phyloP scores from a whole-genome alignment of 2,329 filamentous ascomycete species.

The Coniella vitis region DNA sequence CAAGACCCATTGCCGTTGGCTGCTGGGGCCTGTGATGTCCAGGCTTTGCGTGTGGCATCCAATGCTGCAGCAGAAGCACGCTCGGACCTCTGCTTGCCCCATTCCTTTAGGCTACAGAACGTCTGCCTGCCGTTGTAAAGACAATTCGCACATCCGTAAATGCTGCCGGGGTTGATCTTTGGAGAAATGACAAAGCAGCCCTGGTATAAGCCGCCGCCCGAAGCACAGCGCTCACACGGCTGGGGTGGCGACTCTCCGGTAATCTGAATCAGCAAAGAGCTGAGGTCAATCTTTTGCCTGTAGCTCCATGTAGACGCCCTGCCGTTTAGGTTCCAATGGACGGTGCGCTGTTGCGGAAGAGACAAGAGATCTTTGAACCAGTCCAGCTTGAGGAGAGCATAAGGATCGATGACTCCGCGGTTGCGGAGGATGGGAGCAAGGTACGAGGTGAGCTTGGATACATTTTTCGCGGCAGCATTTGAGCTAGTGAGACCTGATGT shows the following conservation, averaged over 20 bases:
- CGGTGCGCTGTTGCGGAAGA: neutral
- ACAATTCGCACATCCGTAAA: slow-evolving; percentile 10
- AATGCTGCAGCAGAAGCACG: neutral
- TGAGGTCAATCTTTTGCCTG: neutral
- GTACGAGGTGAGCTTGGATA: neutral
- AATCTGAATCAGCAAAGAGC: slow-evolving; percentile 2
- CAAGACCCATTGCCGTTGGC: neutral
- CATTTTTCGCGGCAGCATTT: neutral
- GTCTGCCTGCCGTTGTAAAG: slow-evolving; percentile 7
- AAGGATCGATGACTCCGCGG: neutral
- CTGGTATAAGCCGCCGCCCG: neutral
- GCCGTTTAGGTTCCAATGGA: slow-evolving; percentile 2
- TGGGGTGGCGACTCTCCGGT: neutral
- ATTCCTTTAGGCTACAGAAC: slow-evolving; percentile 4
- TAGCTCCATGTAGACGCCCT: neutral
- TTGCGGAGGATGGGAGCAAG: neutral
- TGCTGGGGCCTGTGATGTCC: no score
- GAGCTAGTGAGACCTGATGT: no score
- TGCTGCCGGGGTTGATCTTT: neutral
- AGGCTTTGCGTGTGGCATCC: no score
- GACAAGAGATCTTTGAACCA: neutral
- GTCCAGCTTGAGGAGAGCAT: neutral
- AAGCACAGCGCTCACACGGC: neutral
- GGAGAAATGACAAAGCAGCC: slow-evolving; percentile 2
- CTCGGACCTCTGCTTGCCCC: neutral